Evolutionary conservation across 306 rosid genomes (phyloP).

Genomic region (Quercus ilex): DNA sequence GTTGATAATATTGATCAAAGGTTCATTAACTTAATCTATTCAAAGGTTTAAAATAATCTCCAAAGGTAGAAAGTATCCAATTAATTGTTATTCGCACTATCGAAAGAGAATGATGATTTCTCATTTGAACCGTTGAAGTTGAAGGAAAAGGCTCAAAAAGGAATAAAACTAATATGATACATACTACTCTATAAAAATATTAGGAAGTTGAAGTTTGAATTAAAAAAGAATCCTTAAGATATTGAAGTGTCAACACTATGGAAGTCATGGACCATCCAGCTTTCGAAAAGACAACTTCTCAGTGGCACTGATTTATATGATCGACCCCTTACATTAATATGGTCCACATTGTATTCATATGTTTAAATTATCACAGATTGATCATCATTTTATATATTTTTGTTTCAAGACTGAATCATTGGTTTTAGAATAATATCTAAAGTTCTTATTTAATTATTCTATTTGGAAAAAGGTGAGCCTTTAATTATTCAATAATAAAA

Average conservation of each 20-base stretch:
- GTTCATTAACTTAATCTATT: neutral
- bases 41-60: conserved; percentile 10
- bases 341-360: neutral
- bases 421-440: no score
- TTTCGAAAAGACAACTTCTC: conserved; percentile 27
- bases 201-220: neutral
- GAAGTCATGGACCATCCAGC: conserved; percentile 16
- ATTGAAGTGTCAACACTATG: conserved; percentile 24
- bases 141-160: conserved; percentile 18
- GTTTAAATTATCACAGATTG: neutral
- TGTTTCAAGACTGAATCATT: no score
- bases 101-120: conserved; percentile 19
- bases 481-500: no score
- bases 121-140: conserved; percentile 34
- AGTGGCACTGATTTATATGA: neutral
- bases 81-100: conserved; percentile 25
- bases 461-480: no score
- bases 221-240: neutral
- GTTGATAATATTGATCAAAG: neutral
- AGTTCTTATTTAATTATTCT: no score
- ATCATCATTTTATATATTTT: neutral
- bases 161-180: conserved; percentile 29
- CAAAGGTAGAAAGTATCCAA: conserved; percentile 8
- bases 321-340: neutral
- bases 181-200: neutral